Evolutionary conservation across 441 rosid species (phyloP), one percentile per base, ranked within the genome.

Genomic region (Kokia cookei): DNA sequence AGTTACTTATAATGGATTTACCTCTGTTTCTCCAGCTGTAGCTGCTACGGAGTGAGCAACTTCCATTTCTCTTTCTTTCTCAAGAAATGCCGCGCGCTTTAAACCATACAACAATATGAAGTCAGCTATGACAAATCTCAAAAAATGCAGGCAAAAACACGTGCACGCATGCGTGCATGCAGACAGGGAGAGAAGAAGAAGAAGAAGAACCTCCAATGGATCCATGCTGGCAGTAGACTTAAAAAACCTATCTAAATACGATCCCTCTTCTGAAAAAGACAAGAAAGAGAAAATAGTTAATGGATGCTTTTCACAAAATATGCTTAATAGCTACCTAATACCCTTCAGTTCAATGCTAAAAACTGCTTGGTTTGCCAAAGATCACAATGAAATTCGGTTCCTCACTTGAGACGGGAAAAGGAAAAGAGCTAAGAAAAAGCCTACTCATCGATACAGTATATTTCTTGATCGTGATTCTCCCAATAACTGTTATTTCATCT

Each of bases 1-100:
- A 37, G 43, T 12, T 24, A 43, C n/a, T 40, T 66, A 53, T n/a
- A 42, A 43, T 43, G 2, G 14, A 73, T 47, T 80, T 82, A 88
- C 97, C 80, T 77, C 86, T 75, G 98, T 93, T n/a, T 95, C 95
- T 51, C 99, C 99, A 53, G 88, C 96, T 58, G 86, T 73, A 53
- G 93, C 99, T 47, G 98, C 95, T 68, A 89, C 86, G 43, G 96
- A 87, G 75, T 93, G 98, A 51, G 95, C 97, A 79, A 79, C 86
- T 87, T 95, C 98, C 87, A 93, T 84, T 79, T 93, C 93, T 70
- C 81, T 82, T 40, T 95, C 92, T 69, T 86, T 88, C 87, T 89
- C 96, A 58, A 93, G 97, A 82, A 85, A 93, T 76, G 9, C 73
- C 37, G 91, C 98, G 37, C 98, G 91, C 97, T 95, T 58, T 64